Evolutionary conservation across 768 basidiomycete genomes (phyloP).

Genomic region (Pisolithus microcarpus): DNA sequence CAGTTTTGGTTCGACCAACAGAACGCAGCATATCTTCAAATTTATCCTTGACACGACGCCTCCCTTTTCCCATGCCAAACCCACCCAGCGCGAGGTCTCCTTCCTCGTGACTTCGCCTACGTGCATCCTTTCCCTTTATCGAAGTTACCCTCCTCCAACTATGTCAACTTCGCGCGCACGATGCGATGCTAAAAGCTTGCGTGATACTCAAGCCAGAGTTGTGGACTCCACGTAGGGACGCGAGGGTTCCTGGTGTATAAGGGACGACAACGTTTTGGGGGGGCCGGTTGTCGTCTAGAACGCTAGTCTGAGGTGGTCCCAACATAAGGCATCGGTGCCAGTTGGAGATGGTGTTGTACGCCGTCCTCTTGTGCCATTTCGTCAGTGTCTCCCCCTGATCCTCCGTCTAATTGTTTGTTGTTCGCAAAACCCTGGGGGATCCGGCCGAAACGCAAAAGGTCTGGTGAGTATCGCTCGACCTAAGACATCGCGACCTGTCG

Average conservation of each 20-base stretch:
- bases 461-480: slow-evolving; percentile 33
- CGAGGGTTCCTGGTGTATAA: too few relatives aligned
- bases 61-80: slow-evolving; percentile 42
- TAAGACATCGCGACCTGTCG: background rate
- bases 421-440: slow-evolving; percentile 44
- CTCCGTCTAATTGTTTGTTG: slow-evolving; percentile 29
- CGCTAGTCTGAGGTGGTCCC: slow-evolving; percentile 45
- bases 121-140: slow-evolving; percentile 79
- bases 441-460: slow-evolving; percentile 91
- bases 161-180: slow-evolving; percentile 75
- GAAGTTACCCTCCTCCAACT: slow-evolving; percentile 95
- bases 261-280: slow-evolving; percentile 35
- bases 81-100: slow-evolving; percentile 84
- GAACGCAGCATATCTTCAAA: slow-evolving; percentile 74
- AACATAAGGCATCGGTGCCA: slow-evolving; percentile 84
- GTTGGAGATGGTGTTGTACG: slow-evolving; percentile 70
- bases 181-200: slow-evolving; percentile 21
- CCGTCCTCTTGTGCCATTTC: background rate
- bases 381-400: slow-evolving; percentile 22
- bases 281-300: slow-evolving; percentile 36
- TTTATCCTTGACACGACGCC: slow-evolving; percentile 58
- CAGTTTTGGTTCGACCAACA: slow-evolving; percentile 44
- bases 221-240: too few relatives aligned
- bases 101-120: slow-evolving; percentile 72
- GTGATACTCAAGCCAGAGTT: too few relatives aligned